Conservation (phyloP, 1,284 basidiomycete genomes). For the Naganishia cerealis region DNA sequence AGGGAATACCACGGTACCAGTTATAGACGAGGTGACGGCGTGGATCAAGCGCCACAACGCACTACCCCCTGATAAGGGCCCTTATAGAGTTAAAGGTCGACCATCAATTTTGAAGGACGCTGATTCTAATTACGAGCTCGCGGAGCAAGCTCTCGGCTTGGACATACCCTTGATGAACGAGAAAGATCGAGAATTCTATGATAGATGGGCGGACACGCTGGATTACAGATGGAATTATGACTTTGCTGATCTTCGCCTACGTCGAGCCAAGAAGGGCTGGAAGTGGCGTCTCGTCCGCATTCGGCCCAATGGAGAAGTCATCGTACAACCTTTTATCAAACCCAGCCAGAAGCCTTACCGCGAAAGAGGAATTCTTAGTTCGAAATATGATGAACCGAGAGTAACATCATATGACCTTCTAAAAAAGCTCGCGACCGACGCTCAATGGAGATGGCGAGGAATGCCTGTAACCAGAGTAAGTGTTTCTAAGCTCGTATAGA, state of each 20-base stretch:
- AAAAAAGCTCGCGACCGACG: conserved; percentile 14
- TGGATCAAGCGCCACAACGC: conserved; percentile 30
- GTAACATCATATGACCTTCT: conserved; percentile 3
- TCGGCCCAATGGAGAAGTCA: conserved; percentile 38
- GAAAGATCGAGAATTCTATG: conserved; percentile 27
- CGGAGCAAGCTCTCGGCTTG: conserved; percentile 11
- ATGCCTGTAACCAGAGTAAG: conserved; percentile 32
- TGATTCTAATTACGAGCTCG: conserved; percentile 23
- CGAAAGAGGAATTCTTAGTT: conserved; percentile 24
- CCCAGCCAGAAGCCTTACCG: conserved; percentile 28
- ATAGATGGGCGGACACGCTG: conserved; percentile 31
- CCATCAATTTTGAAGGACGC: conserved; percentile 25
- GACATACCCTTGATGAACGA: conserved; percentile 20
- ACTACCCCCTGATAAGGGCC: conserved; percentile 15
- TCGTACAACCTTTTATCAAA: conserved; percentile 31
- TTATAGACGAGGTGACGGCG: conserved; percentile 28
- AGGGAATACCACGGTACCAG: conserved; percentile 25
- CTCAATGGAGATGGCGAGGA: conserved; percentile 28
- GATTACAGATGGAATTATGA: conserved; percentile 33
- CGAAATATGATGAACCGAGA: conserved; percentile 2
- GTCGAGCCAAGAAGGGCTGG: conserved; percentile 35
- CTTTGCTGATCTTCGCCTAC: conserved; percentile 31
- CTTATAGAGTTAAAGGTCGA: conserved; percentile 14
- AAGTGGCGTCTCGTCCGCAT: conserved; percentile 52
- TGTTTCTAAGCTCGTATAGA: not conserved